Evolutionary conservation across 2,329 filamentous ascomycete species (phyloP).

Genomic region (Calonectria montana): DNA sequence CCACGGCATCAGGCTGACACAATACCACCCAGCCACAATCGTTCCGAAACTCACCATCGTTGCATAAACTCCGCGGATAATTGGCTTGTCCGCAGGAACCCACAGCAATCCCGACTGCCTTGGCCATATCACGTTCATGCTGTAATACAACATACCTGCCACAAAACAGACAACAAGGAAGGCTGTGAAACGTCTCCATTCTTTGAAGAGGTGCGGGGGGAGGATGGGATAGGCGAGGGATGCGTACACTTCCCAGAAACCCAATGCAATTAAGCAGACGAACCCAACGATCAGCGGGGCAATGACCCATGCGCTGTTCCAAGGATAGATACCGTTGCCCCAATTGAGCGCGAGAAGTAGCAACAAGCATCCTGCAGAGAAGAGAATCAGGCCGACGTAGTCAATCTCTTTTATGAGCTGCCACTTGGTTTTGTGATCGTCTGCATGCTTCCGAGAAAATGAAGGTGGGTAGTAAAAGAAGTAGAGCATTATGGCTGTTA

Average conservation of each 20-base stretch:
- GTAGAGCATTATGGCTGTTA: slow-evolving; percentile 43
- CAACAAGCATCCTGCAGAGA: slow-evolving; percentile 26
- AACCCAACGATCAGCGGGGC: slow-evolving; percentile 38
- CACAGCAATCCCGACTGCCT: slow-evolving; percentile 39
- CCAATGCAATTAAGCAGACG: slow-evolving; percentile 29
- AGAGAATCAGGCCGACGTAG: slow-evolving; percentile 30
- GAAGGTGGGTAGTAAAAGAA: slow-evolving; percentile 48
- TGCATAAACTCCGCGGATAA: slow-evolving; percentile 39
- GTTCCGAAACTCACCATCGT: slow-evolving; percentile 38
- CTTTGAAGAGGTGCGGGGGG: slow-evolving; percentile 37
- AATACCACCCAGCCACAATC: slow-evolving; percentile 40
- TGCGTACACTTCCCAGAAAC: slow-evolving; percentile 34
- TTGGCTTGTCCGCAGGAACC: slow-evolving; percentile 36
- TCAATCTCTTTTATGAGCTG: slow-evolving; percentile 35
- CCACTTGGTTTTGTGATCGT: slow-evolving; percentile 34
- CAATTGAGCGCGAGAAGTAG: slow-evolving; percentile 37
- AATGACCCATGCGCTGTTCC: slow-evolving; percentile 36
- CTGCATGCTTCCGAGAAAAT: slow-evolving; percentile 47
- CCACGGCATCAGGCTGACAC: slow-evolving; percentile 40
- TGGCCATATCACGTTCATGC: slow-evolving; percentile 39
- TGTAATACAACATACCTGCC: slow-evolving; percentile 43
- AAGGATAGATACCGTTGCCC: slow-evolving; percentile 38
- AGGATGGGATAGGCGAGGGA: slow-evolving; percentile 37
- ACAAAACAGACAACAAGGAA: slow-evolving; percentile 29
- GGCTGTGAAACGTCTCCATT: slow-evolving; percentile 36